A percentile compares a stretch with the other conserved stretches of the same genome.
Conservation (phyloP, 257 asterid genomes). For the Anisodus acutangulus region DNA sequence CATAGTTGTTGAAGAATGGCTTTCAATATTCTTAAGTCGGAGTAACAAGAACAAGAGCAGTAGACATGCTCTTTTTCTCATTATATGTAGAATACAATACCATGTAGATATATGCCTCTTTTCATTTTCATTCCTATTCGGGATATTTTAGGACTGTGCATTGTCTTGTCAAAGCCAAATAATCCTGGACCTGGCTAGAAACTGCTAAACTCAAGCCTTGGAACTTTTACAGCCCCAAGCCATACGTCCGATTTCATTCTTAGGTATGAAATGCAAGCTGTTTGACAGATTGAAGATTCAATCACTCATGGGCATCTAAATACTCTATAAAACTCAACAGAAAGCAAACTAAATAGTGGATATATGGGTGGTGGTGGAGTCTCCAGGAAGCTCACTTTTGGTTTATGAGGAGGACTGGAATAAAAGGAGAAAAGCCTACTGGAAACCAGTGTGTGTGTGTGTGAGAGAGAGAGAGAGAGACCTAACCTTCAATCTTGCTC, state of each 20-base stretch:
- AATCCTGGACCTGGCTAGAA: neutral
- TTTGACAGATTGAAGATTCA: neutral
- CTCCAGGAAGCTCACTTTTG: conserved; percentile 4
- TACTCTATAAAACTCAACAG: conserved; percentile 4
- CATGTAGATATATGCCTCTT: neutral
- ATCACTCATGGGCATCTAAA: neutral
- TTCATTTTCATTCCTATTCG: neutral
- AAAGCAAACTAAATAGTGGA: neutral
- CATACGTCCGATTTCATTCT: neutral
- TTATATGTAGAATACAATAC: neutral
- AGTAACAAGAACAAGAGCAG: neutral
- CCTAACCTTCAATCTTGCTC: neutral
- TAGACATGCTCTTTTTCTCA: neutral
- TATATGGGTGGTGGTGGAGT: neutral
- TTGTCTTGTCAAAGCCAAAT: neutral
- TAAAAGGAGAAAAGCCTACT: conserved; percentile 3
- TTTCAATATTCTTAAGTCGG: neutral
- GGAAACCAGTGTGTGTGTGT: neutral
- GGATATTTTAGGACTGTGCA: conserved; percentile 13
- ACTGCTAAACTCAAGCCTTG: conserved; percentile 6
- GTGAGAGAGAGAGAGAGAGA: neutral
- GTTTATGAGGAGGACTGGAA: conserved; percentile 1
- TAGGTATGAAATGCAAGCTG: neutral
- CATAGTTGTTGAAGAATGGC: neutral
- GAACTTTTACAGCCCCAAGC: neutral